Evolutionary conservation across 108 stramenopile species (phyloP).

Genomic region (Pseudonitzschia multiseries): DNA sequence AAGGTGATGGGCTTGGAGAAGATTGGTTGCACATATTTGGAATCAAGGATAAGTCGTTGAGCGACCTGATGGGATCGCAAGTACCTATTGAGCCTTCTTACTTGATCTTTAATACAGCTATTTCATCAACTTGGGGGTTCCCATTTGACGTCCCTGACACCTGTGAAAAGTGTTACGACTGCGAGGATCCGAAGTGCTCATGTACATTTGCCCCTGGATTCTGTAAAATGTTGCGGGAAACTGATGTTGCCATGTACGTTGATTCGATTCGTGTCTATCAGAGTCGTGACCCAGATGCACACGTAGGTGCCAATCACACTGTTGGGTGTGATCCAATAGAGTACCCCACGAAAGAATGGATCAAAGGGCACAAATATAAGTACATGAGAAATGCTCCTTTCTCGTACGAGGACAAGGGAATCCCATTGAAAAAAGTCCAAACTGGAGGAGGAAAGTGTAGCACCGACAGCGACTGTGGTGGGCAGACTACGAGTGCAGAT

Average conservation of each 20-base stretch:
- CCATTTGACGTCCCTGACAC: slow-evolving; percentile 77
- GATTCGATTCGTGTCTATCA: slow-evolving; percentile 90
- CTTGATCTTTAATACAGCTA: slow-evolving; percentile 91
- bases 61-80: slow-evolving; percentile 75
- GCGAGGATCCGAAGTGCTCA: slow-evolving; percentile 81
- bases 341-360: slow-evolving; percentile 86
- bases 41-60: slow-evolving; percentile 67
- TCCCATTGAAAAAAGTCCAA: slow-evolving; percentile 62
- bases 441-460: slow-evolving; percentile 80
- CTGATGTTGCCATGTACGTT: slow-evolving; percentile 78
- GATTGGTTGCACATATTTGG: slow-evolving; percentile 81
- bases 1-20: slow-evolving; percentile 71
- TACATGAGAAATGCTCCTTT: slow-evolving; percentile 84
- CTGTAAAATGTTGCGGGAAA: slow-evolving; percentile 83
- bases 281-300: slow-evolving; percentile 64
- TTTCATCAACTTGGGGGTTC: slow-evolving; percentile 95
- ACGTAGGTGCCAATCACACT: slow-evolving; percentile 67
- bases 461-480: slow-evolving; percentile 77
- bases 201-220: slow-evolving; percentile 87
- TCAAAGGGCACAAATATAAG: slow-evolving; percentile 80
- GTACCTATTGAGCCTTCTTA: slow-evolving; percentile 93
- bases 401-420: slow-evolving; percentile 64
- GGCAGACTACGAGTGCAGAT: slow-evolving; percentile 33
- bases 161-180: slow-evolving; percentile 89
- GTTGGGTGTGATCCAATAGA: slow-evolving; percentile 87